phyloP scores from a whole-genome alignment of 805 yeast species.

The Candida chilensis region DNA sequence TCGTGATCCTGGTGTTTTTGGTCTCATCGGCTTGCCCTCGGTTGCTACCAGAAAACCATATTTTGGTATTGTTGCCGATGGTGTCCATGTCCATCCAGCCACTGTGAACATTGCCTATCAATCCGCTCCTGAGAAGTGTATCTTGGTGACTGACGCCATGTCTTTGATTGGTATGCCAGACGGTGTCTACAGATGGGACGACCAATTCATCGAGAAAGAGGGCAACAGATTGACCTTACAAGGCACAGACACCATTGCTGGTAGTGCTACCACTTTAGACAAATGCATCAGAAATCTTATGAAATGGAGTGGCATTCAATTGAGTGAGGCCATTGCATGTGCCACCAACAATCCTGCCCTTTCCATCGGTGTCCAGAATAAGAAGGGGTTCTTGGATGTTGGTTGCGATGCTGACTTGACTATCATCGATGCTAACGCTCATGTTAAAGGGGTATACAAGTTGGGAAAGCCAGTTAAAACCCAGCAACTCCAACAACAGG shows the following conservation, averaged over 20 bases:
- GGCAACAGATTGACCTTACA: constrained; percentile 37
- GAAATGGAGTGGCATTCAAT: constrained; percentile 36
- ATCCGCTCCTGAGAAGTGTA: constrained; percentile 42
- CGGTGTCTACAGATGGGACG: constrained; percentile 46
- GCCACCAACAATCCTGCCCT: constrained; percentile 46
- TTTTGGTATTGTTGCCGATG: constrained; percentile 49
- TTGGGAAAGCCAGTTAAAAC: no score
- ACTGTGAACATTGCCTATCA: constrained; percentile 40
- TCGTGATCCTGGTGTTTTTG: constrained; percentile 48
- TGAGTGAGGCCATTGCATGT: constrained; percentile 46
- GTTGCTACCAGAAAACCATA: constrained; percentile 21
- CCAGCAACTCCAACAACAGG: no score
- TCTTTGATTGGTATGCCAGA: constrained; percentile 46
- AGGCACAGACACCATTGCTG: constrained; percentile 52
- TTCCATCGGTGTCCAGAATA: constrained; percentile 29
- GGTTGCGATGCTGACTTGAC: constrained; percentile 54
- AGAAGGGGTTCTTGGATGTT: constrained; percentile 38
- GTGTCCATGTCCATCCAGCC: constrained; percentile 50
- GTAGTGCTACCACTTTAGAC: constrained; percentile 48
- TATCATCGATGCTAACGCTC: constrained; percentile 31
- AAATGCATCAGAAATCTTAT: constrained; percentile 40
- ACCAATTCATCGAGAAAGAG: constrained; percentile 34
- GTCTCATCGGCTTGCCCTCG: constrained; percentile 26
- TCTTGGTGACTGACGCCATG: constrained; percentile 53
- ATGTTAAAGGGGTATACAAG: constrained; percentile 40